Conservation (phyloP, 257 asterid genomes). For the Gynochthodes officinalis region DNA sequence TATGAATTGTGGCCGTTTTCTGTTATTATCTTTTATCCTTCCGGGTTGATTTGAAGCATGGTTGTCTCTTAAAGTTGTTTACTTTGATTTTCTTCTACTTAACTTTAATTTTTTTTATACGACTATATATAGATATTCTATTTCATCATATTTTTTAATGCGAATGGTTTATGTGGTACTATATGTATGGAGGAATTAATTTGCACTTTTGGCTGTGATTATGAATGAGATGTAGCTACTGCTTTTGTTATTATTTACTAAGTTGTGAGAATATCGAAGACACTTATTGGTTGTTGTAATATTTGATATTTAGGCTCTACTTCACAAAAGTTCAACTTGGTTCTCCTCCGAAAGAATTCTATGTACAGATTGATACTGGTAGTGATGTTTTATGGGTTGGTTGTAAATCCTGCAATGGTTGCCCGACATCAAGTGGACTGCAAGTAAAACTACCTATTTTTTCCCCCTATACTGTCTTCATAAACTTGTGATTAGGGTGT, state of each 20-base stretch:
- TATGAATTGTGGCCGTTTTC: background rate
- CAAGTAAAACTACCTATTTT: conserved; percentile 42
- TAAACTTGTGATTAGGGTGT: background rate
- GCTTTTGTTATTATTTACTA: background rate
- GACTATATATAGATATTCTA: background rate
- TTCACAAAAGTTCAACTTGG: conserved; percentile 81
- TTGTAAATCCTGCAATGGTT: conserved; percentile 82
- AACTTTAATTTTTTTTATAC: background rate
- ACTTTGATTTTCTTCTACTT: background rate
- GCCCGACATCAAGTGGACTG: conserved; percentile 93
- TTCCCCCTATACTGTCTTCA: background rate
- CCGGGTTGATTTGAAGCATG: background rate
- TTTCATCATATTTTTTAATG: background rate
- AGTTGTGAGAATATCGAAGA: background rate
- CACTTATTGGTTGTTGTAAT: conserved; percentile 12
- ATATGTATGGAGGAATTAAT: background rate
- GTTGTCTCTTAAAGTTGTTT: background rate
- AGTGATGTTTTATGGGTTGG: conserved; percentile 97
- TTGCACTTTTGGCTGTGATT: background rate
- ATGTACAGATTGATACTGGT: conserved; percentile 95
- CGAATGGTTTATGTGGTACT: background rate
- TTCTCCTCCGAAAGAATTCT: conserved; percentile 85
- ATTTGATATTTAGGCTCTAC: conserved; percentile 61
- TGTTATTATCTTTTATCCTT: background rate
- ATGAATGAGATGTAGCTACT: background rate